Evolutionary conservation across 2,329 filamentous ascomycete genomes (phyloP).

Genomic region (Fusarium caatingaense): DNA sequence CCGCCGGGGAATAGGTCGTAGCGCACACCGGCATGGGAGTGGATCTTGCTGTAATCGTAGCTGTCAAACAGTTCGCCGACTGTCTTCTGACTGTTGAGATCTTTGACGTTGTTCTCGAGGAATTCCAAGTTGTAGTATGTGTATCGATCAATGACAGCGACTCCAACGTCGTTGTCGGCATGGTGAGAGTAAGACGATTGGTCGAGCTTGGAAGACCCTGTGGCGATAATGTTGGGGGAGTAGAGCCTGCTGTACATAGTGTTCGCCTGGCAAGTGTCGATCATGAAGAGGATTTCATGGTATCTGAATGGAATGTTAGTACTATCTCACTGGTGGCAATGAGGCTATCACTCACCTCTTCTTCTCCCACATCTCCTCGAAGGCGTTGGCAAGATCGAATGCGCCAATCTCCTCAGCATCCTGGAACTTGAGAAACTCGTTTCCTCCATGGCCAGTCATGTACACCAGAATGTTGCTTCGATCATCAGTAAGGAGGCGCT

Average conservation of each 20-base stretch:
- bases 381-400: conserved; percentile 95
- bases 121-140: conserved; percentile 99
- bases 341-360: conserved; percentile 70
- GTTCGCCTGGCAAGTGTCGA: conserved; percentile 99
- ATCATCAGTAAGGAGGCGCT: conserved; percentile 92
- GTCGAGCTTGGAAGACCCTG: conserved; percentile 94
- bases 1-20: conserved; percentile 96
- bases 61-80: conserved; percentile 95
- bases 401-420: conserved; percentile 97
- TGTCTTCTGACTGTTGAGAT: conserved; percentile 87
- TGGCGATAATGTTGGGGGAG: conserved; percentile 97
- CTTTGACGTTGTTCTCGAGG: conserved; percentile 88
- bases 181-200: conserved; percentile 98
- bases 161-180: conserved; percentile 96
- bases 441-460: conserved; percentile 98
- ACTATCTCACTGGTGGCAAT: conserved; percentile 30
- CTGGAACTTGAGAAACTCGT: conserved; percentile 98
- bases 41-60: conserved; percentile 94
- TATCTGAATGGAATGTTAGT: conserved; percentile 66
- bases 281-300: conserved; percentile 99
- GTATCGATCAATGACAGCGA: conserved; percentile 97
- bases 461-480: conserved; percentile 97
- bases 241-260: conserved; percentile 99
- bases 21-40: conserved; percentile 88
- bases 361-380: conserved; percentile 99